Conservation (phyloP, 768 basidiomycete genomes). For the Phaeolepiota aurea region DNA sequence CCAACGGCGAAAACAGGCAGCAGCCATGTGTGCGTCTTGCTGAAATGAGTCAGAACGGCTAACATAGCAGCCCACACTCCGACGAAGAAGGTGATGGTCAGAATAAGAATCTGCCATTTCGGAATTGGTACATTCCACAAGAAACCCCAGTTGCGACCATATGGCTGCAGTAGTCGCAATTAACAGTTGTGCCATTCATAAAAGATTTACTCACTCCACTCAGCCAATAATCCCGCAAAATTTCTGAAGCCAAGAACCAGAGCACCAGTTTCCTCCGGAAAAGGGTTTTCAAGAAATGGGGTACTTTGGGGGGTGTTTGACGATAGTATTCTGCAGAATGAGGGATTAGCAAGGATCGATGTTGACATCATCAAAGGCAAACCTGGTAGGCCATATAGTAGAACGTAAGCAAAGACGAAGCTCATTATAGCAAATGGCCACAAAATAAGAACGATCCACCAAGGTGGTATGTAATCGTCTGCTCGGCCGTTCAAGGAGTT, state of each 20-base stretch:
- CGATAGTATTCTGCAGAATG: conserved; percentile 65
- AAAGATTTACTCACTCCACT: conserved; percentile 54
- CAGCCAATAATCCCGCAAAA: conserved; percentile 89
- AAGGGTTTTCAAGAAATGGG: conserved; percentile 83
- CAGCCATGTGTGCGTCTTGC: conserved; percentile 93
- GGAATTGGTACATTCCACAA: conserved; percentile 80
- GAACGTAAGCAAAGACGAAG: conserved; percentile 71
- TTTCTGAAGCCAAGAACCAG: conserved; percentile 91
- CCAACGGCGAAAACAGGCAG: conserved; percentile 93
- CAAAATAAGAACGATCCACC: conserved; percentile 75
- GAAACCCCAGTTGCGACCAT: conserved; percentile 94
- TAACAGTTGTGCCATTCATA: background rate
- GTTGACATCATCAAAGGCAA: conserved; percentile 11
- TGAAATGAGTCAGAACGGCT: conserved; percentile 71
- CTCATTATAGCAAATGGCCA: conserved; percentile 80
- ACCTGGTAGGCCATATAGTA: conserved; percentile 86
- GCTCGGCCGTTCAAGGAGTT: conserved; percentile 55
- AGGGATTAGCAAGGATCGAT: conserved; percentile 4
- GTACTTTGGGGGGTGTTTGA: conserved; percentile 91
- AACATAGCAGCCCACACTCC: conserved; percentile 78
- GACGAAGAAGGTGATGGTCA: conserved; percentile 80
- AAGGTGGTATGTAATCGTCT: conserved; percentile 54
- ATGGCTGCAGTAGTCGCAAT: conserved; percentile 44
- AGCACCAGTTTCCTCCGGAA: conserved; percentile 87
- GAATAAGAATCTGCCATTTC: conserved; percentile 74